A percentile compares a stretch with the other conserved stretches of the same genome.
Evolutionary conservation across 2,329 filamentous ascomycete genomes (phyloP).

Genomic region (Alternaria atra): DNA sequence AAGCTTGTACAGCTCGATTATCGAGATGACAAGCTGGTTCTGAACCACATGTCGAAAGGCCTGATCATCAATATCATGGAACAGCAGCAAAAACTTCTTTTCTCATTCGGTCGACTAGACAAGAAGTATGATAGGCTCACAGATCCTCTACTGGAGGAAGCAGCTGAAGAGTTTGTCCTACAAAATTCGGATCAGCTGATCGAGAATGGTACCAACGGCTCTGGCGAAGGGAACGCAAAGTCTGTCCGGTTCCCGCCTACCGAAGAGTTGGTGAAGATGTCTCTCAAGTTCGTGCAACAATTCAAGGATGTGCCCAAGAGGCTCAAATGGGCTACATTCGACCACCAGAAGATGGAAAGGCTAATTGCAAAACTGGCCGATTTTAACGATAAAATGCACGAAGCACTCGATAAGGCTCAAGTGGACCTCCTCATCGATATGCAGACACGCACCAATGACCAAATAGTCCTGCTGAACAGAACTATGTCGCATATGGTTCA

Average conservation of each 20-base stretch:
- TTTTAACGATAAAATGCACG: slow-evolving; percentile 51
- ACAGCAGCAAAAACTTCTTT: slow-evolving; percentile 44
- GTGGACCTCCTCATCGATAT: slow-evolving; percentile 39
- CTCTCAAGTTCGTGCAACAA: slow-evolving; percentile 39
- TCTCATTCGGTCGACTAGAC: slow-evolving; percentile 44
- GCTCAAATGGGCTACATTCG: slow-evolving; percentile 46
- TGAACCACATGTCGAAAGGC: slow-evolving; percentile 45
- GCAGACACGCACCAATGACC: slow-evolving; percentile 47
- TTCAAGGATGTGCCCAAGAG: slow-evolving; percentile 34
- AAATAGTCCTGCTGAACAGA: slow-evolving; percentile 50
- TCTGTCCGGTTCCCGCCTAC: slow-evolving; percentile 43
- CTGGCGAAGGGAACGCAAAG: slow-evolving; percentile 24
- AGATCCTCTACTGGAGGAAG: slow-evolving; percentile 42
- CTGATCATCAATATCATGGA: slow-evolving; percentile 49
- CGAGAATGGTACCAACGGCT: slow-evolving; percentile 16
- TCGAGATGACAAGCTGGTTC: slow-evolving; percentile 41
- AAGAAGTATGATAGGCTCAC: slow-evolving; percentile 41
- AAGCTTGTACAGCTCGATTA: slow-evolving; percentile 45
- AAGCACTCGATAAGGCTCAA: slow-evolving; percentile 44
- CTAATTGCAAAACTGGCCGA: slow-evolving; percentile 44
- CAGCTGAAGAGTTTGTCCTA: slow-evolving; percentile 24
- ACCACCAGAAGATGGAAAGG: slow-evolving; percentile 43
- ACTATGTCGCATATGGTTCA: slow-evolving; percentile 48
- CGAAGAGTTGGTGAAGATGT: slow-evolving; percentile 41
- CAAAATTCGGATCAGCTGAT: slow-evolving; percentile 21